Evolutionary conservation across 805 yeast species (phyloP), one percentile per base, ranked within the genome.

Genomic region (Phaffomyces antillensis): DNA sequence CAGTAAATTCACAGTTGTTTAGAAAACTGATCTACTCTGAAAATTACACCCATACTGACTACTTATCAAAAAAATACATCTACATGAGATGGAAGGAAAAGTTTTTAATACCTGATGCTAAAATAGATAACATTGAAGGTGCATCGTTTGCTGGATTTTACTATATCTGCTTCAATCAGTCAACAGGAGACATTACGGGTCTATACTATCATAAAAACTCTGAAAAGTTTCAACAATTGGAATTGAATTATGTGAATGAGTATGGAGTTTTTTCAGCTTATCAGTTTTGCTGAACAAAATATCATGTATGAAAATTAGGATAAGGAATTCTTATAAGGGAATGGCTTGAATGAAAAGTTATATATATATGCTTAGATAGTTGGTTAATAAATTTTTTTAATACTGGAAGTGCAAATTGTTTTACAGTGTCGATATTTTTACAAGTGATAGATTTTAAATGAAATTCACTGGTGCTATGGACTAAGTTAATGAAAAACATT

Each of bases 81-180:
- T 90, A 80, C 60, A 90, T 90, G 96, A 73, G 96, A 53, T 90
- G 98, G 98, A 90, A 90, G 65, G 98, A 90, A 63, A 77, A 81
- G 56, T 88, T 88, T 58, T 65, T 90, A 48, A 81, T 86, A 9
- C 95, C 96, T 0, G 95, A 88, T 64, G 80, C 88, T 67, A 45
- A 76, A 31, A 36, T 57, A 12, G 61, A 55, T 76, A 46, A 69
- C 67, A 51, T 91, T 76, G 67, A 65, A 40, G 73, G 73, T 15
- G 96, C 96, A 0, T 84, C 95, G 3, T 90, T 83, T 62, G 96
- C 89, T 37, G 98, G 98, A 0, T 89, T 89, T 60, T 90, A 90
- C 63, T 90, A 89, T 60, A 77, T 89, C 26, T 86, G 88, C 37
- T 81, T 89, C 55, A 86, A 86, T 62, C 90, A 87, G 58, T 49